Conservation (phyloP, 2,329 filamentous ascomycete species). For the Cryoendolithus antarcticus region DNA sequence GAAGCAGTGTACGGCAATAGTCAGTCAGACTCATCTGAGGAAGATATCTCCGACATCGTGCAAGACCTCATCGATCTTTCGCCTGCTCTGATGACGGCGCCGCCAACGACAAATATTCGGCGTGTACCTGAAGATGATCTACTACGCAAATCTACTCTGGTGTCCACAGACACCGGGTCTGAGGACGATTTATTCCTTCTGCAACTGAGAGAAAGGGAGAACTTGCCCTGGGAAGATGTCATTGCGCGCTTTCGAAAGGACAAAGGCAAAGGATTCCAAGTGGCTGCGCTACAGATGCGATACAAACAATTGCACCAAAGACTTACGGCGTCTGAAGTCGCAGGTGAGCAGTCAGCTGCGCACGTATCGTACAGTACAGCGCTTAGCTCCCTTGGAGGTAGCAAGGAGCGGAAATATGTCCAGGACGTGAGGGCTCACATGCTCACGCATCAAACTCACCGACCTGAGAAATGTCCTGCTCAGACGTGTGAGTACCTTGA, state of each 20-base stretch:
- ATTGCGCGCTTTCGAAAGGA: constrained; percentile 37
- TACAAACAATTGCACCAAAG: constrained; percentile 39
- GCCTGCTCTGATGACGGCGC: too few relatives aligned
- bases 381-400: too few relatives aligned
- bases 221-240: constrained; percentile 43
- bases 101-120: too few relatives aligned
- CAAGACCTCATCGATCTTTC: too few relatives aligned
- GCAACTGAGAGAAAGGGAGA: constrained; percentile 40
- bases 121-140: too few relatives aligned
- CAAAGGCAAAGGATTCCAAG: constrained; percentile 36
- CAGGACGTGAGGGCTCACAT: constrained; percentile 90
- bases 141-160: too few relatives aligned
- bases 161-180: constrained; percentile 27
- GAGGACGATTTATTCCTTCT: constrained; percentile 40
- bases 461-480: constrained; percentile 90
- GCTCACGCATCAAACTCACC: constrained; percentile 82
- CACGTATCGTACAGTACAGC: too few relatives aligned
- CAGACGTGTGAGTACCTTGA: constrained; percentile 80
- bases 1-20: too few relatives aligned
- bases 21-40: too few relatives aligned
- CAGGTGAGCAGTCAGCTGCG: too few relatives aligned
- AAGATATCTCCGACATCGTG: too few relatives aligned
- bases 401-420: constrained; percentile 26
- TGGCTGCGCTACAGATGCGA: constrained; percentile 43
- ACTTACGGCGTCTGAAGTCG: constrained; percentile 13